Base-by-base conservation (phyloP, 139 green algal genomes). In the Dunaliella sp. region DNA sequence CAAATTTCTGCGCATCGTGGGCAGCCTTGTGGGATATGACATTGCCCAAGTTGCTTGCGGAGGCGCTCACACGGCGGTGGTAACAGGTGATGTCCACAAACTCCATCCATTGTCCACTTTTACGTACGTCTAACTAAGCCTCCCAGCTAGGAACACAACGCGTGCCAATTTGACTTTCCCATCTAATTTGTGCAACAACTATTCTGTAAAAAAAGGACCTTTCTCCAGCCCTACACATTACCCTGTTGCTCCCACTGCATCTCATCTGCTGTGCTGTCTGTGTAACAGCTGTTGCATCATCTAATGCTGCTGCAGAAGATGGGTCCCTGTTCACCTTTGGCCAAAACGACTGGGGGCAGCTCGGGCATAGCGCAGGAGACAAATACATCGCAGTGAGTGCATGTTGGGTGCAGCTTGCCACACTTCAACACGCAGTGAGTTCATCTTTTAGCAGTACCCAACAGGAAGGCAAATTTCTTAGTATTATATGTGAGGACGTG, bases 291-390 rank as follows among this genome's bases (percentile, higher is more conserved):
- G n/a, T n/a, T n/a, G n/a, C n/a, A n/a, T n/a, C n/a, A n/a, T n/a
- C n/a, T n/a, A n/a, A n/a, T n/a, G n/a, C n/a, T n/a, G n/a, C n/a
- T n/a, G n/a, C 89, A 92, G 93, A 88, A 32, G 88, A 94, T 75
- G 94, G 94, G 22, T 80, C 82, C 0, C 81, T 96, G 21, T 93
- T 93, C 83, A 95, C 90, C 0, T 95, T 95, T 83, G 94, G 94
- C 0, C 84, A 95, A 30, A 97, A 97, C 73, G 87, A 91, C 37
- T 81, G 87, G 65, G 92, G 91, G 0, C 93, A 96, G 86, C 88
- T 97, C 25, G 93, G 93, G 0, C 88, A 91, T 80, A 89, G 87
- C 38, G 65, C 38, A 25, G 78, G 88, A 1, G 84, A 88, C 80
- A 88, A 89, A 77, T 89, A 77, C 79, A 85, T 90, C 36, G 78